Percentiles rank a stretch among this genome's conserved stretches.
phyloP scores from a whole-genome alignment of 2,329 filamentous ascomycete species.

The Arachnomyces sp. region DNA sequence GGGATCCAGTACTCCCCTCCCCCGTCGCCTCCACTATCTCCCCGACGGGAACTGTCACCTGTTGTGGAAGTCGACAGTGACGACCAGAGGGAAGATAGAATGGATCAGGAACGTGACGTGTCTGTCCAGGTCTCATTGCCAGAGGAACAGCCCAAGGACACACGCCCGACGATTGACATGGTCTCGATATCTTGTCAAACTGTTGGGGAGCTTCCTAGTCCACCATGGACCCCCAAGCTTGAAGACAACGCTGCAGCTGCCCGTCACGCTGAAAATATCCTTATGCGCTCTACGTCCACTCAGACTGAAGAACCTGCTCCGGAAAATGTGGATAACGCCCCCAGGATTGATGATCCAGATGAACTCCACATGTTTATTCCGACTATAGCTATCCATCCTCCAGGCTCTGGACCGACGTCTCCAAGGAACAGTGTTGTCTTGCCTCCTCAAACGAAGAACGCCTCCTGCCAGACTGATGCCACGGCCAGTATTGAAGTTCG shows the following conservation, averaged over 20 bases:
- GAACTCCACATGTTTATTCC: slow-evolving; percentile 70
- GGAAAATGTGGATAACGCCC: background rate
- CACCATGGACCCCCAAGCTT: slow-evolving; percentile 27
- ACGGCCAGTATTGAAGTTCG: slow-evolving; percentile 38
- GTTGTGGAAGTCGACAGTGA: background rate
- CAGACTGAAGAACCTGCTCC: slow-evolving; percentile 26
- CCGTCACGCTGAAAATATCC: background rate
- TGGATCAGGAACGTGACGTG: no score
- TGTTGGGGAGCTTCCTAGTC: slow-evolving; percentile 27
- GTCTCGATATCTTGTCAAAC: slow-evolving; percentile 38
- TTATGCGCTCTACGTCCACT: slow-evolving; percentile 14
- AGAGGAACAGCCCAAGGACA: slow-evolving; percentile 20
- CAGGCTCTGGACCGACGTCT: slow-evolving; percentile 71
- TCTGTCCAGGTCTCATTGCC: background rate
- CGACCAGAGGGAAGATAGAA: background rate
- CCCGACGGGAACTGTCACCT: slow-evolving; percentile 4
- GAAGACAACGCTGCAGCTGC: slow-evolving; percentile 13
- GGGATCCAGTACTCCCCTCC: slow-evolving; percentile 78
- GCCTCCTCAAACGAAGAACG: slow-evolving; percentile 71
- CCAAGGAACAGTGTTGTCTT: slow-evolving; percentile 66
- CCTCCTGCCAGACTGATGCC: slow-evolving; percentile 67
- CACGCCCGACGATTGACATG: slow-evolving; percentile 31
- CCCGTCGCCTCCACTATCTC: slow-evolving; percentile 50
- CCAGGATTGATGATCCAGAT: slow-evolving; percentile 56
- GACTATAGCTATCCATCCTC: slow-evolving; percentile 85